Evolutionary conservation across 2,329 filamentous ascomycete genomes (phyloP), one percentile per base, ranked within the genome.

Genomic region (Sphaerulina populicola): DNA sequence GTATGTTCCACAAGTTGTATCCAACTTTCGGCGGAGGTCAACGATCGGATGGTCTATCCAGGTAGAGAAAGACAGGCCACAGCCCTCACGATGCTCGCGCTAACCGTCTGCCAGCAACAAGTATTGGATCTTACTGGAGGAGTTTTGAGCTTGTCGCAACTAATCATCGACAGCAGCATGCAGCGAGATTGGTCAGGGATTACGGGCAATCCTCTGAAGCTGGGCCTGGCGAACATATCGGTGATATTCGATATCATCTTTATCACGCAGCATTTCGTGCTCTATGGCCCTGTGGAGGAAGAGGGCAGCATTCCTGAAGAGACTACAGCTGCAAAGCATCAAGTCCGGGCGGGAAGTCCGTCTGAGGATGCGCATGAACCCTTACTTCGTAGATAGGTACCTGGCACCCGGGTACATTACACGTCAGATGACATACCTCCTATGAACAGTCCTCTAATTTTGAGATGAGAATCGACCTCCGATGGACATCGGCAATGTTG

Each of bases 191-290:
- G 91, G 90, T 86, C 83, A 43, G 93, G 91, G 18, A 76, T 97
- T 52, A 89, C 84, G 0, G 91, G 90, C 1, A 97, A 97, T 67
- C 88, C 89, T 0, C 84, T 93, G 60, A 98, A 97, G 72, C 81
- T 97, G 52, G 81, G 83, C 2, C 76, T 97, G 38, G 86, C 87
- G 11, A 91, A 94, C 64, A 80, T 95, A 41, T 88, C 83, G 52
- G 84, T 97, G 61, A 67, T 87, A 2, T 97, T 95, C 67, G 91
- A 97, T 66, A 57, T 85, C 30, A 74, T 95, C 44, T 97, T 97
- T 66, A 84, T 97, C 46, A 64, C 78, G 4, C 93, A 98, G 71
- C 93, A 97, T 69, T 97, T 90, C 62, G 72, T 90, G 33, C 68
- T 95, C 15, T 97, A 95, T 65, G 54, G 65, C 12, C 58, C 63